Conservation (phyloP, 1,139 yeast species). For the Taphrina wiesneri region DNA sequence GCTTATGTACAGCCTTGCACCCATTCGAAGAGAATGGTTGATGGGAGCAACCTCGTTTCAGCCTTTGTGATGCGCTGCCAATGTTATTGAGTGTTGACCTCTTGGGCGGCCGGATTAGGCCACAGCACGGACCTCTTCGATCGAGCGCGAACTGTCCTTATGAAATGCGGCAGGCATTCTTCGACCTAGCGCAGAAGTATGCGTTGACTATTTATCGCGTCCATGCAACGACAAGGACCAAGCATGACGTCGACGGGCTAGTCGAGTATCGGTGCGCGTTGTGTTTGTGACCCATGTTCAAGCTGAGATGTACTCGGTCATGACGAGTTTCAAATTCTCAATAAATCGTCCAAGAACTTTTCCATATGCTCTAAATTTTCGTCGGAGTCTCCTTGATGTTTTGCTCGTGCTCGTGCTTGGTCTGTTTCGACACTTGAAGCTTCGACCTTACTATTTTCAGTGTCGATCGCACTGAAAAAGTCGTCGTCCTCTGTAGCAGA, state of each 20-base stretch:
- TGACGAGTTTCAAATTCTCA: not conserved
- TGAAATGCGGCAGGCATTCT: not conserved
- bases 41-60: not conserved
- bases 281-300: not conserved
- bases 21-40: not conserved
- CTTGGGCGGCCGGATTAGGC: not conserved
- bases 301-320: not conserved
- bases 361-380: not conserved
- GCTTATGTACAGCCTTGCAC: not conserved
- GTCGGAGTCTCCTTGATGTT: not conserved
- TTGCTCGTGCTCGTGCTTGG: not conserved
- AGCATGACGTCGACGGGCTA: too few species aligned
- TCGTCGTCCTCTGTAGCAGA: not conserved
- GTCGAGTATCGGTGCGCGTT: not conserved
- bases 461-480: not conserved
- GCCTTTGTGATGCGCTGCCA: not conserved
- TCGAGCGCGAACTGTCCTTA: not conserved
- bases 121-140: not conserved
- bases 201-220: not conserved
- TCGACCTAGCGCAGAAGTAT: not conserved
- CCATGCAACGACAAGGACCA: not conserved
- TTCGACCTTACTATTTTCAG: not conserved
- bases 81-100: not conserved
- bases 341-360: constrained; percentile 7
- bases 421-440: not conserved